Base-by-base conservation (phyloP, 208 protist genomes). In the Crithidia fasciculata region DNA sequence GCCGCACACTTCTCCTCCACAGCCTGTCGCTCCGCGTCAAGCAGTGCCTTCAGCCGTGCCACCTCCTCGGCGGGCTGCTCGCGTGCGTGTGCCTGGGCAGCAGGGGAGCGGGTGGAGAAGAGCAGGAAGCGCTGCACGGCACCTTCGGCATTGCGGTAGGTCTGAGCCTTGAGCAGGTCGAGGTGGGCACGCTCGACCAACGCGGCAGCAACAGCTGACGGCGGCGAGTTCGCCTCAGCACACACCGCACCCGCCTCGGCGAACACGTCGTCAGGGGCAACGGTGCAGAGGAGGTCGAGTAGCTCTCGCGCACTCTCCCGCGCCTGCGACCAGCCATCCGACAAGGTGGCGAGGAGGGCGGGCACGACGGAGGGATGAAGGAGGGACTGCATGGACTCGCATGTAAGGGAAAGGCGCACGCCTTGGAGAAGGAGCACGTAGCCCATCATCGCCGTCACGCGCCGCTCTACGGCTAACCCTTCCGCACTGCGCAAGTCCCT, bases 321-420 rank as follows among this genome's bases (percentile, higher is more conserved):
- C 18, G 83, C 83, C 52, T 87, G 74, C 40, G 82, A 80, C 92
- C 92, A 97, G 37, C 92, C 92, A 60, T 92, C 86, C 4, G 82
- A 89, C 44, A 97, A 64, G 16, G 77, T 76, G 10, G 82, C 71
- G n/a, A 95, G 39, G 19, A 97, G 68, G 0, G 83, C 64, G 40
- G 64, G 81, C 50, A 86, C 84, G 28, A 82, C 81, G 62, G 43
- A 60, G 12, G n/a, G 19, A 7, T 59, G 71, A 63, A 92, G 83
- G 53, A 82, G 80, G 8, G 16, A 68, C 8, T 66, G 37, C 28
- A 61, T 49, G 12, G 45, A 49, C 45, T 49, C 9, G 28, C 28
- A 28, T 28, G 28, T 0, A 28, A 28, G 28, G 28, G 28, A 28
- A 28, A 28, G 60, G 8, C 68, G 54, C 60, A 71, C 16, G 28